A percentile compares a stretch with the other conserved stretches of the same genome.
These are phyloP conservation scores for Danielia oregonensis DNA, from an alignment of 805 yeast genomes.

Conservation along the genomic window DNA sequence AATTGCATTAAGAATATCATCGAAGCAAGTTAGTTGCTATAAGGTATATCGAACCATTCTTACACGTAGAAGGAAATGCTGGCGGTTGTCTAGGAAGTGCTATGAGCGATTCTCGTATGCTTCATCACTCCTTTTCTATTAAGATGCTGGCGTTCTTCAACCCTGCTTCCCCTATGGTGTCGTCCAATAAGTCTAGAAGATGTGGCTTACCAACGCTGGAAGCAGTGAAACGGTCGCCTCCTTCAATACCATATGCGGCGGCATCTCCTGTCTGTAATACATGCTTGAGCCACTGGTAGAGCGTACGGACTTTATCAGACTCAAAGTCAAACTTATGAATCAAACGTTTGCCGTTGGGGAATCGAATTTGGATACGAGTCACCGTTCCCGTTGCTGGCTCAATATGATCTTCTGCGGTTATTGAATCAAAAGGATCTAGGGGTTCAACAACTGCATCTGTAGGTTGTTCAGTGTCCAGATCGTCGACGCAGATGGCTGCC, in stretches of 20 bases:
- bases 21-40: too few species aligned
- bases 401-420: conserved; percentile 47
- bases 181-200: conserved; percentile 54
- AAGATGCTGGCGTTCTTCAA: conserved; percentile 78
- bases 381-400: conserved; percentile 63
- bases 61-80: too few species aligned
- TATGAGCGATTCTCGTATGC: too few species aligned
- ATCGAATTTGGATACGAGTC: conserved; percentile 83
- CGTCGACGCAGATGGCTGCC: conserved; percentile 23
- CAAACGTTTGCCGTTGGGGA: conserved; percentile 80
- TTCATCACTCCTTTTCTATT: conserved; percentile 42
- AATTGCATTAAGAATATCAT: too few species aligned
- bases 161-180: conserved; percentile 69
- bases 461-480: conserved; percentile 25
- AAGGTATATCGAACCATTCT: too few species aligned
- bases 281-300: conserved; percentile 68
- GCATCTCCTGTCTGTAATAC: conserved; percentile 43
- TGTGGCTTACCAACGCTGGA: conserved; percentile 36
- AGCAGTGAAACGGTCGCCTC: conserved; percentile 27
- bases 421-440: conserved; percentile 44
- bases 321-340: conserved; percentile 62
- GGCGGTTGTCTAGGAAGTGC: too few species aligned
- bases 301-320: conserved; percentile 49
- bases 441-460: conserved; percentile 41
- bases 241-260: conserved; percentile 49